These are phyloP conservation scores for Coprinopsis strossmayeri DNA, from an alignment of 768 basidiomycete species.

Conservation along the genomic window DNA sequence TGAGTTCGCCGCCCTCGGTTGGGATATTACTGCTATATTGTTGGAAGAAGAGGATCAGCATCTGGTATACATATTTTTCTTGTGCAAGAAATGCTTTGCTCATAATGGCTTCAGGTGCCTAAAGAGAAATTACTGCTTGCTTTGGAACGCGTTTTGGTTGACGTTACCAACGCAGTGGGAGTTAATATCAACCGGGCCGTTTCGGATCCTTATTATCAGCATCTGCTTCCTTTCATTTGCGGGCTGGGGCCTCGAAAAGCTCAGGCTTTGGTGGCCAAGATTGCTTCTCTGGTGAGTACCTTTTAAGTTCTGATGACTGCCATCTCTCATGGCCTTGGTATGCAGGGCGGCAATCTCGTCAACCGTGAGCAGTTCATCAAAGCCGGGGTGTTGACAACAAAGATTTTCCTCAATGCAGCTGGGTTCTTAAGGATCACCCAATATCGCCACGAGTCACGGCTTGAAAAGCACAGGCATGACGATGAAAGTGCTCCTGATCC, in stretches of 20 bases:
- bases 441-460: conserved; percentile 51
- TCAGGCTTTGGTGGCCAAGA: conserved; percentile 74
- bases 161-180: conserved; percentile 86
- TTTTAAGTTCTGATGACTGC: conserved; percentile 8
- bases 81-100: background rate
- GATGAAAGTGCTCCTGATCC: conserved; percentile 78
- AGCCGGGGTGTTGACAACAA: conserved; percentile 69
- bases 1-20: conserved; percentile 86
- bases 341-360: conserved; percentile 77
- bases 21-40: conserved; percentile 76
- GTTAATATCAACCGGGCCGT: conserved; percentile 95
- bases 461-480: conserved; percentile 58
- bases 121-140: conserved; percentile 74
- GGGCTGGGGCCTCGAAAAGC: conserved; percentile 96
- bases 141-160: conserved; percentile 84
- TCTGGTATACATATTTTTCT: conserved; percentile 42
- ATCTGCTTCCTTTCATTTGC: conserved; percentile 83
- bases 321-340: background rate
- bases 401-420: conserved; percentile 90
- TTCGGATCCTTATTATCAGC: conserved; percentile 81
- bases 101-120: conserved; percentile 55
- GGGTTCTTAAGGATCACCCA: conserved; percentile 84
- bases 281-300: conserved; percentile 59
- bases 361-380: conserved; percentile 90
- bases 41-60: conserved; percentile 86